Base-by-base conservation (phyloP, 352 stramenopile genomes). In the Pythium dissimile region DNA sequence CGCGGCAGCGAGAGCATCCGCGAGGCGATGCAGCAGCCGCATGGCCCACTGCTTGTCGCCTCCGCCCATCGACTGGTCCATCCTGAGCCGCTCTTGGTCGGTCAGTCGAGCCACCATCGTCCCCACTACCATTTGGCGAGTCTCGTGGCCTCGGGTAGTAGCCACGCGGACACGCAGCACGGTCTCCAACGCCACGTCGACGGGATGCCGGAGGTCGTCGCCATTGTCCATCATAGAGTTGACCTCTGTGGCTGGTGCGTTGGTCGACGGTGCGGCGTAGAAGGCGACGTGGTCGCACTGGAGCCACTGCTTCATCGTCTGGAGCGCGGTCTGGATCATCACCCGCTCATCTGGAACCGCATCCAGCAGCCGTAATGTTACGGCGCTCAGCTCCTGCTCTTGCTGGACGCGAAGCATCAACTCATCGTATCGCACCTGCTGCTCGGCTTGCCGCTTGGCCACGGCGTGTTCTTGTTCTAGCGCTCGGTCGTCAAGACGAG, bases 91-190 rank as follows among this genome's bases (percentile, higher is more conserved):
- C 21, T 52, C 34, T 16, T 32, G 2, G n/a, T 65, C 57, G 21
- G 31, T 59, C 10, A 59, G 35, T 3, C 50, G 28, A 13, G 59
- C 59, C 2, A 66, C 38, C 18, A 66, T 24, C 9, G 52, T 61
- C 20, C 59, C 59, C 0, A 65, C 13, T 31, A 44, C 8, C 26
- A 31, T 31, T 1, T 38, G 30, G 9, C 42, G 23, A 35, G 18
- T 15, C 6, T 44, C 21, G 5, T 28, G 21, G 15, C 5, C 43
- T 26, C 2, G 13, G 10, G 3, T 2, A 13, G 26, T 31, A 0
- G 23, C n/a, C 16, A 60, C 51, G 12, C 16, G 50, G 4, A 61
- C 59, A 1, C 59, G 49, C 10, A 66, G 13, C 3, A 58, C 30
- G 5, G 58, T 66, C 28, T 66, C 59, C 44, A 65, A 35, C 6